A percentile compares a stretch with the other conserved stretches of the same genome.
phyloP scores from a whole-genome alignment of 2,329 filamentous ascomycete genomes.

The Drechmeria coniospora region DNA sequence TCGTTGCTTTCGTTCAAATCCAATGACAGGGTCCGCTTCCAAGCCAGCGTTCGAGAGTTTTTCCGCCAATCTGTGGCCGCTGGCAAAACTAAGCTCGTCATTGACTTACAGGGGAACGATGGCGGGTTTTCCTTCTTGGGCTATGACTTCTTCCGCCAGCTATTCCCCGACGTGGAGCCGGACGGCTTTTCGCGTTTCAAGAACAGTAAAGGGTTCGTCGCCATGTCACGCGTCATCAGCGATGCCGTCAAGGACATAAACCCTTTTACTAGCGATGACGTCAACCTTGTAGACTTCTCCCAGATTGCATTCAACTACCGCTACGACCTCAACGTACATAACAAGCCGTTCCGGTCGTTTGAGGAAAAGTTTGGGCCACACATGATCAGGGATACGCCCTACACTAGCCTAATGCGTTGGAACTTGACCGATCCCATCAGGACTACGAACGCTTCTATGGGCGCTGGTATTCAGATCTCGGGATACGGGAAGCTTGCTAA shows the following conservation, averaged over 20 bases:
- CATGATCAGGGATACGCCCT: too few species aligned
- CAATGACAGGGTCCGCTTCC: constrained; percentile 16
- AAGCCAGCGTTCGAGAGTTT: constrained; percentile 17
- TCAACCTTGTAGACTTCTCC: constrained; percentile 22
- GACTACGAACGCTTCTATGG: too few species aligned
- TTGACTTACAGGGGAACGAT: constrained; percentile 29
- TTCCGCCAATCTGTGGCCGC: constrained; percentile 21
- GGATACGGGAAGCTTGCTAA: too few species aligned
- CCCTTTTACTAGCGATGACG: constrained; percentile 26
- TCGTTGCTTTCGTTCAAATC: constrained; percentile 11
- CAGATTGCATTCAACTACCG: constrained; percentile 35
- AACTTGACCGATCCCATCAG: too few species aligned
- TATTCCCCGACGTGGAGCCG: constrained; percentile 25
- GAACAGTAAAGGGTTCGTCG: constrained; percentile 23
- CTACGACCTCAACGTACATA: constrained; percentile 32
- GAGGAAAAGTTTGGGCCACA: too few species aligned
- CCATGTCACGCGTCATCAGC: constrained; percentile 26
- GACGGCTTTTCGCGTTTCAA: constrained; percentile 25
- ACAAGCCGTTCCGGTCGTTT: too few species aligned
- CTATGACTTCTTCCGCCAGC: constrained; percentile 44
- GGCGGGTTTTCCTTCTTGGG: constrained; percentile 44
- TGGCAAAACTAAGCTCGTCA: constrained; percentile 43
- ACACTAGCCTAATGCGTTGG: too few species aligned
- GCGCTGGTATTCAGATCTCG: too few species aligned
- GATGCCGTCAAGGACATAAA: constrained; percentile 27